phyloP scores from a whole-genome alignment of 768 basidiomycete genomes.

The Phlebiopsis gigantea region DNA sequence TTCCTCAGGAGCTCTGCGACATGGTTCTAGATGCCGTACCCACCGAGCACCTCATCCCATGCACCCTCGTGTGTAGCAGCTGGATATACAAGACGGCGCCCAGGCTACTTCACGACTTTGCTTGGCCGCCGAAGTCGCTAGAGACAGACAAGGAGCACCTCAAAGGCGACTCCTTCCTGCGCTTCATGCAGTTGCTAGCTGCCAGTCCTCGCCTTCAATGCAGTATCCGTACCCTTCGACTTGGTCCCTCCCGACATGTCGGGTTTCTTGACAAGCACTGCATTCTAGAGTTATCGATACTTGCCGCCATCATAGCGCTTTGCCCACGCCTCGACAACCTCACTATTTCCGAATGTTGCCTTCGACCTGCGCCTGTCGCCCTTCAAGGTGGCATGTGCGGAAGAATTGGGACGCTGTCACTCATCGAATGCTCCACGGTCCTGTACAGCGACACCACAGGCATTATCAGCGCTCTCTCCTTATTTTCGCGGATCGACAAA shows the following conservation, averaged over 20 bases:
- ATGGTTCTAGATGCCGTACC: neutral
- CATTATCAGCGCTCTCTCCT: neutral
- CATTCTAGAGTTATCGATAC: neutral
- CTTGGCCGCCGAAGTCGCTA: neutral
- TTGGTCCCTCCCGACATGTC: neutral
- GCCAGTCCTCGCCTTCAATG: neutral
- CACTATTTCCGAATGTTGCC: neutral
- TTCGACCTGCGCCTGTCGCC: neutral
- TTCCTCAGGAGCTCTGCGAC: neutral
- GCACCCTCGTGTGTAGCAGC: neutral
- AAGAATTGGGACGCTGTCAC: neutral
- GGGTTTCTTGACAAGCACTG: neutral
- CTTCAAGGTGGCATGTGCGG: neutral
- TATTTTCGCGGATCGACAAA: neutral
- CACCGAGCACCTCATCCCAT: neutral
- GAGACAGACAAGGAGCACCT: neutral
- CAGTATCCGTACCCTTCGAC: neutral
- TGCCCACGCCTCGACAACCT: neutral
- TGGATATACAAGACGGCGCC: neutral
- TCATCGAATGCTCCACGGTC: neutral
- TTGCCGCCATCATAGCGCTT: neutral
- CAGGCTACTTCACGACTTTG: neutral
- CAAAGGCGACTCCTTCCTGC: neutral
- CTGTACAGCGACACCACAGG: neutral
- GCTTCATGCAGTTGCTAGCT: neutral